A percentile compares a stretch with the other conserved stretches of the same genome.
Conservation (phyloP, 2,329 filamentous ascomycete species). For the Epichloe bromicola region DNA sequence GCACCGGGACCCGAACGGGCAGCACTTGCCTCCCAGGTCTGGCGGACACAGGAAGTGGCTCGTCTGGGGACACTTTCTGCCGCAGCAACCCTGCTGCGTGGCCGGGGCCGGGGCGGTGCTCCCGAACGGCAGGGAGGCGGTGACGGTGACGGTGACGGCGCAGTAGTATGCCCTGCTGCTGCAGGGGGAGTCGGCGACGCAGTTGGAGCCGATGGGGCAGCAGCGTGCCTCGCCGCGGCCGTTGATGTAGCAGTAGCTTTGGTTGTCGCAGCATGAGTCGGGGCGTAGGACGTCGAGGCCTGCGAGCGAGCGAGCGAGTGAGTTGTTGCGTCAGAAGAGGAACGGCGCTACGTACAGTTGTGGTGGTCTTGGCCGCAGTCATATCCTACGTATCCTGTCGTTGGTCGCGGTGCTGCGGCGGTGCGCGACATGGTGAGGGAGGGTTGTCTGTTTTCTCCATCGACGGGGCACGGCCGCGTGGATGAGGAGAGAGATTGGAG, state of each 20-base stretch:
- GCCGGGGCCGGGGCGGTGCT: slow-evolving; percentile 5
- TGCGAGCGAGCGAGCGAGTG: slow-evolving; percentile 8
- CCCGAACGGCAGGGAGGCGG: slow-evolving; percentile 11
- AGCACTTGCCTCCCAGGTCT: slow-evolving; percentile 35
- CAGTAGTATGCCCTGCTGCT: slow-evolving; percentile 21
- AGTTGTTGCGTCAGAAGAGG: not conserved
- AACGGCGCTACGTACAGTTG: slow-evolving; percentile 13
- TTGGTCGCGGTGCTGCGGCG: not conserved
- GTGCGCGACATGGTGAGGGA: not conserved
- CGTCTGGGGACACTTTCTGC: slow-evolving; percentile 26
- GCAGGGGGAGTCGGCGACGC: slow-evolving; percentile 24
- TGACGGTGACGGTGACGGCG: slow-evolving; percentile 16
- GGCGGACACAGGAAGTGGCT: slow-evolving; percentile 32
- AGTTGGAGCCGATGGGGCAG: slow-evolving; percentile 30
- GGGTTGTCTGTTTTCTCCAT: too few species aligned
- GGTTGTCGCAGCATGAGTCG: slow-evolving; percentile 29
- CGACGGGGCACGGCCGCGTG: too few species aligned
- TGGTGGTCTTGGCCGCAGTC: slow-evolving; percentile 17
- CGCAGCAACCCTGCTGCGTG: slow-evolving; percentile 23
- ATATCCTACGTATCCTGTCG: slow-evolving; percentile 2
- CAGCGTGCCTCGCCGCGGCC: slow-evolving; percentile 21
- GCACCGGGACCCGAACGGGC: slow-evolving; percentile 32
- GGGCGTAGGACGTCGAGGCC: slow-evolving; percentile 28
- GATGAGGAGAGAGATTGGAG: too few species aligned
- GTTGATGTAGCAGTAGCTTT: slow-evolving; percentile 33